phyloP scores from a whole-genome alignment of 78 protist genomes.

The Creolimax fragrantissima region DNA sequence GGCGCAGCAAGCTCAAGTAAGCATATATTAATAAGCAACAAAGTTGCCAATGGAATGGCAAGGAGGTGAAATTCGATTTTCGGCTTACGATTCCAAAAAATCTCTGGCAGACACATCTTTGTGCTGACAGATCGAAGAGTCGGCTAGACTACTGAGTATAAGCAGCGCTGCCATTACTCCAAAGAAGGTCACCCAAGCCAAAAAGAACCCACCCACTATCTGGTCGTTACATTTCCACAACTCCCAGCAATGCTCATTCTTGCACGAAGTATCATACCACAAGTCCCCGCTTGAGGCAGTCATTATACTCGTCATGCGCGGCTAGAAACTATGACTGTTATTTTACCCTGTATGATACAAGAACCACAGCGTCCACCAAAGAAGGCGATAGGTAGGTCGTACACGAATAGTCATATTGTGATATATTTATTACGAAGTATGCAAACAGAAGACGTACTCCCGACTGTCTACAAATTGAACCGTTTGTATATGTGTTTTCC shows the following conservation, averaged over 20 bases:
- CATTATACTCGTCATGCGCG: no score
- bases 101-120: neutral
- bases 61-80: neutral
- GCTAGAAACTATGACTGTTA: no score
- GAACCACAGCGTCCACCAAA: no score
- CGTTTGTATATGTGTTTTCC: no score
- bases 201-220: neutral
- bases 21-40: neutral
- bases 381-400: no score
- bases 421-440: no score
- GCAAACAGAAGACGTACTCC: no score
- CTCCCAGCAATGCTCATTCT: slow-evolving; percentile 10
- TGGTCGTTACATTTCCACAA: slow-evolving; percentile 7
- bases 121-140: neutral
- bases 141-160: neutral
- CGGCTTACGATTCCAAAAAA: neutral
- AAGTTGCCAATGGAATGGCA: neutral
- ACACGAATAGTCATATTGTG: no score
- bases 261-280: neutral
- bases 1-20: neutral
- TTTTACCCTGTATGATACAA: no score
- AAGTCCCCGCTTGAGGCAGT: no score
- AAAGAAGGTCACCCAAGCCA: neutral
- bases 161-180: neutral
- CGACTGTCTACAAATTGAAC: no score